Evolutionary conservation across 2,329 filamentous ascomycete species (phyloP).

Genomic region (Davidsoniella australis): DNA sequence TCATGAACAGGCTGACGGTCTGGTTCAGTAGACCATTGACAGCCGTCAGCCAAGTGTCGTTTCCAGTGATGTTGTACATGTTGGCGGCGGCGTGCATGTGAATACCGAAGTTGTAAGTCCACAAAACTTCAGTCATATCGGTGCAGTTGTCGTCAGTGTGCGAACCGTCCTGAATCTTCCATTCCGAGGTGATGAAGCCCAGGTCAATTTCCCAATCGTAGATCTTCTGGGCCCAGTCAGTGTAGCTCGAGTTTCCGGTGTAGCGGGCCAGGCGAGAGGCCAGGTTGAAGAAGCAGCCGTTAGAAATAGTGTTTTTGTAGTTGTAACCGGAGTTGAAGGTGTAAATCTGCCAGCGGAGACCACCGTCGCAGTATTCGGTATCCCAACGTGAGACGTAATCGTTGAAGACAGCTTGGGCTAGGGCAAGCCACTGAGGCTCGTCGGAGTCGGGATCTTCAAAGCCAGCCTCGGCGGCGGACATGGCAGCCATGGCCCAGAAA

Average conservation of each 20-base stretch:
- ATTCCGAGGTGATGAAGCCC: slow-evolving; percentile 38
- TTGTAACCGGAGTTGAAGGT: slow-evolving; percentile 54
- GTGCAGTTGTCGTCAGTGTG: slow-evolving; percentile 24
- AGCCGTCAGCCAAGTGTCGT: slow-evolving; percentile 37
- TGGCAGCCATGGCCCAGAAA: slow-evolving; percentile 73
- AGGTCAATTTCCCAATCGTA: slow-evolving; percentile 46
- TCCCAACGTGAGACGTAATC: slow-evolving; percentile 60
- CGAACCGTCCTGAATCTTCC: slow-evolving; percentile 35
- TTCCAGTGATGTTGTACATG: slow-evolving; percentile 43
- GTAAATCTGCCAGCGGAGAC: slow-evolving; percentile 75
- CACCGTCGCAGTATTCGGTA: slow-evolving; percentile 44
- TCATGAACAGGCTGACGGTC: slow-evolving; percentile 36
- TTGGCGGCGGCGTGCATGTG: slow-evolving; percentile 44
- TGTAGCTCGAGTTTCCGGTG: slow-evolving; percentile 64
- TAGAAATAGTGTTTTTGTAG: slow-evolving; percentile 53
- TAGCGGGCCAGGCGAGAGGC: slow-evolving; percentile 58
- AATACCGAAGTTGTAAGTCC: slow-evolving; percentile 54
- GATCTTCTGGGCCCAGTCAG: slow-evolving; percentile 53
- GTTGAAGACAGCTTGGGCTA: slow-evolving; percentile 68
- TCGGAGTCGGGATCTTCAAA: slow-evolving; percentile 50
- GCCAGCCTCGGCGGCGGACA: slow-evolving; percentile 60
- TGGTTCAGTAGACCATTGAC: slow-evolving; percentile 39
- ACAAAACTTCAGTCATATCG: slow-evolving; percentile 36
- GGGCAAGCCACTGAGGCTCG: slow-evolving; percentile 57
- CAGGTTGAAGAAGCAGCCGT: slow-evolving; percentile 54